Percentiles rank a stretch among this genome's conserved stretches.
These are phyloP conservation scores for Elaeagnus macrophylla DNA, from an alignment of 306 rosid genomes.

Conservation along the genomic window DNA sequence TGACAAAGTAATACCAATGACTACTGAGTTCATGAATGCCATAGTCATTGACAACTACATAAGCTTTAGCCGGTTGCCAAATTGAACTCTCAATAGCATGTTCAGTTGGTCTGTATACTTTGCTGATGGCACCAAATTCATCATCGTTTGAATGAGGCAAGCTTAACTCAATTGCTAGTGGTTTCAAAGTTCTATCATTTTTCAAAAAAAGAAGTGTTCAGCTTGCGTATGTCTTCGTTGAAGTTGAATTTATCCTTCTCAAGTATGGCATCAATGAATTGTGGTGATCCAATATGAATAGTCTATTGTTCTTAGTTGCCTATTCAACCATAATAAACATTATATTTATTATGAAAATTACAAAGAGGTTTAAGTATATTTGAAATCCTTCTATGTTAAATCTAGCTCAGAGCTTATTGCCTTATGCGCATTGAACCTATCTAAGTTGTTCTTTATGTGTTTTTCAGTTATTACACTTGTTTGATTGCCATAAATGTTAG, in stretches of 20 bases:
- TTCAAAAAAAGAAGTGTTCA: conserved; percentile 58
- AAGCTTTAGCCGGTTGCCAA: conserved; percentile 73
- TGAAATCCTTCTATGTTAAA: not conserved
- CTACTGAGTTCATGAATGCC: conserved; percentile 65
- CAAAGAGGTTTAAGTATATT: too few species aligned
- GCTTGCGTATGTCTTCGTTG: conserved; percentile 44
- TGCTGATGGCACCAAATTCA: conserved; percentile 34
- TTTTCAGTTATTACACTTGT: conserved; percentile 39
- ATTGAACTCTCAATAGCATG: conserved; percentile 42
- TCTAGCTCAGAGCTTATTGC: conserved; percentile 16
- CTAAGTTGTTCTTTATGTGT: conserved; percentile 8
- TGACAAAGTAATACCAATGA: conserved; percentile 40
- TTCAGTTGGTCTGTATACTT: conserved; percentile 41
- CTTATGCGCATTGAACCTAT: conserved; percentile 46
- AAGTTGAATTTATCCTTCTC: conserved; percentile 39
- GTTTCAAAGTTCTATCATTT: conserved; percentile 61
- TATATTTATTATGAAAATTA: not conserved
- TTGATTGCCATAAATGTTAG: conserved; percentile 44
- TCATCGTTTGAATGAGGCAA: conserved; percentile 48
- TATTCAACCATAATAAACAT: conserved; percentile 8
- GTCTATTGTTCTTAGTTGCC: conserved; percentile 44
- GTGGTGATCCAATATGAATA: conserved; percentile 62
- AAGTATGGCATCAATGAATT: conserved; percentile 48
- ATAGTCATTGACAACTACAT: conserved; percentile 55
- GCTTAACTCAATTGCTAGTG: conserved; percentile 60